These are phyloP conservation scores for Crithidia sp. DNA, from an alignment of 208 protist species.

Conservation along the genomic window DNA sequence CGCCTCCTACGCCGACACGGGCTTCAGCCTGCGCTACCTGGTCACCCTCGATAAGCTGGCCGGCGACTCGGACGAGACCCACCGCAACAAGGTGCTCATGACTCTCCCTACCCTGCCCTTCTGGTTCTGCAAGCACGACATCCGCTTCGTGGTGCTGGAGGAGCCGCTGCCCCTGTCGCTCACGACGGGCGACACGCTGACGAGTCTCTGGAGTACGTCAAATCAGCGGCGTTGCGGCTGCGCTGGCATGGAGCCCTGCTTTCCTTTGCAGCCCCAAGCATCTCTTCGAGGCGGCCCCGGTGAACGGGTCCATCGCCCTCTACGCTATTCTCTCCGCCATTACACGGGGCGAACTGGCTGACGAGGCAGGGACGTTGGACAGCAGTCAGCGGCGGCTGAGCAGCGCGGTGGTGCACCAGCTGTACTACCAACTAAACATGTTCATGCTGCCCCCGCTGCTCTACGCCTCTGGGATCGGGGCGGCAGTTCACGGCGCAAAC, in stretches of 20 bases:
- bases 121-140: conserved; percentile 50
- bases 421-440: conserved; percentile 60
- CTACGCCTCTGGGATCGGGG: conserved; percentile 32
- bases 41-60: conserved; percentile 16
- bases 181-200: background rate
- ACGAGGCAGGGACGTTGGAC: conserved; percentile 14
- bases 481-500: background rate
- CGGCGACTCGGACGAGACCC: conserved; percentile 17
- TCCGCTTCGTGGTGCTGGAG: conserved; percentile 55
- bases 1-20: conserved; percentile 28
- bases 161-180: conserved; percentile 36
- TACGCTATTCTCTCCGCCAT: conserved; percentile 21
- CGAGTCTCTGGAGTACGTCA: background rate
- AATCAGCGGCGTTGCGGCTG: conserved; percentile 23
- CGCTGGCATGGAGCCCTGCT: conserved; percentile 14
- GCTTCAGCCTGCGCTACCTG: conserved; percentile 33
- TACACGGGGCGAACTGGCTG: conserved; percentile 14
- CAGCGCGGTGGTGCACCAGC: conserved; percentile 75
- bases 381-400: conserved; percentile 57
- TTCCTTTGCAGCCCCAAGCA: conserved; percentile 43
- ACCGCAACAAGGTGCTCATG: conserved; percentile 17
- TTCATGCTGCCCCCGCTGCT: conserved; percentile 65
- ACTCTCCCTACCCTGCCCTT: conserved; percentile 39
- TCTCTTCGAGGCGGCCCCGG: conserved; percentile 31
- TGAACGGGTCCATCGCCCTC: conserved; percentile 17